Evolutionary conservation across 2,329 filamentous ascomycete species (phyloP).

Genomic region (Coniochaeta ligniaria): DNA sequence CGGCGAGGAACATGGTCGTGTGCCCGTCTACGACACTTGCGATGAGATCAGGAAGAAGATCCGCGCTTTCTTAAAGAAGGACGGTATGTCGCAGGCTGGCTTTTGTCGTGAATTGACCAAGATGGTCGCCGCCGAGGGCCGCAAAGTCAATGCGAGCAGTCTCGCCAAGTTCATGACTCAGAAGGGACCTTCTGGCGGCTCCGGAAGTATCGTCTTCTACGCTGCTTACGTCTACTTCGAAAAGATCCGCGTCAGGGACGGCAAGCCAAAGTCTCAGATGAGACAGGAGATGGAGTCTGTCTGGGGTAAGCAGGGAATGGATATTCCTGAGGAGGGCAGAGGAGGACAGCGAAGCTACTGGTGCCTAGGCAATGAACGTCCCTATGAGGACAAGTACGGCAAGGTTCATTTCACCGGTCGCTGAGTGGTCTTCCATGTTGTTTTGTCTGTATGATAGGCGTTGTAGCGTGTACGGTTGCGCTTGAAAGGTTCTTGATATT

Average conservation of each 20-base stretch:
- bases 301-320: constrained; percentile 3
- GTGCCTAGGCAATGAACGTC: background rate
- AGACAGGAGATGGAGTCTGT: constrained; percentile 13
- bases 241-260: constrained; percentile 44
- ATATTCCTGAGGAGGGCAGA: background rate
- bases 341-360: background rate
- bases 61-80: constrained; percentile 36
- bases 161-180: background rate
- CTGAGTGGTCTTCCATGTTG: background rate
- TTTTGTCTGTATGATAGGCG: background rate
- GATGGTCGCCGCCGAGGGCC: background rate
- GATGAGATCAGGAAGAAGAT: constrained; percentile 52
- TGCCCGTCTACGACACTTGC: constrained; percentile 48
- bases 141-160: background rate
- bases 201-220: constrained; percentile 36
- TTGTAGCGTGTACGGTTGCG: background rate
- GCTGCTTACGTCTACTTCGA: constrained; percentile 52
- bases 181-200: background rate
- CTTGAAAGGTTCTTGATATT: background rate
- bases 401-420: background rate
- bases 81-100: constrained; percentile 37
- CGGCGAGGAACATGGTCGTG: constrained; percentile 32
- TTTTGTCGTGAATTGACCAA: background rate
- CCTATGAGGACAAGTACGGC: background rate
- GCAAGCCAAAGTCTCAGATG: constrained; percentile 37